These are phyloP conservation scores for Periglandula ipomoeae DNA, from an alignment of 2,329 filamentous ascomycete species.

Conservation along the genomic window DNA sequence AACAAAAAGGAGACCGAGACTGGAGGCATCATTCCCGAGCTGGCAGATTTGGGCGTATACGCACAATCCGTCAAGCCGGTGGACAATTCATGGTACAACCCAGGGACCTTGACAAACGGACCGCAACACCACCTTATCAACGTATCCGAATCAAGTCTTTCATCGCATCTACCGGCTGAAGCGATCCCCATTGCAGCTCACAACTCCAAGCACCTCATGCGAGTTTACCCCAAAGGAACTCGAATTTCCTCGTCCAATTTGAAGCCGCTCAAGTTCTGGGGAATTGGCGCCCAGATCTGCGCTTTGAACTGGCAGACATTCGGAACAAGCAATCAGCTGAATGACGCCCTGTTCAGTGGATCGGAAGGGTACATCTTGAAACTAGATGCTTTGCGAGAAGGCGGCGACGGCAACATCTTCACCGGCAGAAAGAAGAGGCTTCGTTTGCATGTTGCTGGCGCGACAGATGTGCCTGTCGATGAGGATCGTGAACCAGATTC, in stretches of 20 bases:
- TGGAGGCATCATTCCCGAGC: slow-evolving; percentile 50
- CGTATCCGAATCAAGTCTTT: slow-evolving; percentile 53
- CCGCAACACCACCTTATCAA: slow-evolving; percentile 62
- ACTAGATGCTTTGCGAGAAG: slow-evolving; percentile 47
- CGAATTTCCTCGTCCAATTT: slow-evolving; percentile 59
- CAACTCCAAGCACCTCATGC: slow-evolving; percentile 59
- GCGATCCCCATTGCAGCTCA: slow-evolving; percentile 43
- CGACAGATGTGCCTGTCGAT: slow-evolving; percentile 50
- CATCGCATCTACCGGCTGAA: slow-evolving; percentile 38
- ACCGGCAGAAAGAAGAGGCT: slow-evolving; percentile 40
- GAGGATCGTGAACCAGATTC: slow-evolving; percentile 39
- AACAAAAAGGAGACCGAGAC: slow-evolving; percentile 43
- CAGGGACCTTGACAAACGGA: slow-evolving; percentile 38
- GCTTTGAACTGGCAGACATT: slow-evolving; percentile 65
- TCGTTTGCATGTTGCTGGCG: slow-evolving; percentile 51
- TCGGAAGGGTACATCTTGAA: slow-evolving; percentile 59
- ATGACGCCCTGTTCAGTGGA: slow-evolving; percentile 57
- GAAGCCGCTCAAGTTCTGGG: slow-evolving; percentile 55
- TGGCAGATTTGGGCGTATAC: slow-evolving; percentile 58
- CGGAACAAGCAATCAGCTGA: slow-evolving; percentile 55
- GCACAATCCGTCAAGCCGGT: slow-evolving; percentile 60
- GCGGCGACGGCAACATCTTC: slow-evolving; percentile 41
- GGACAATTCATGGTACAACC: slow-evolving; percentile 56
- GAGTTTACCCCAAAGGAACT: slow-evolving; percentile 60
- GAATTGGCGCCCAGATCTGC: slow-evolving; percentile 57